A percentile compares a stretch with the other conserved stretches of the same genome.
phyloP scores from a whole-genome alignment of 169 alveolate species.

The Cryptosporidium ubiquitum region DNA sequence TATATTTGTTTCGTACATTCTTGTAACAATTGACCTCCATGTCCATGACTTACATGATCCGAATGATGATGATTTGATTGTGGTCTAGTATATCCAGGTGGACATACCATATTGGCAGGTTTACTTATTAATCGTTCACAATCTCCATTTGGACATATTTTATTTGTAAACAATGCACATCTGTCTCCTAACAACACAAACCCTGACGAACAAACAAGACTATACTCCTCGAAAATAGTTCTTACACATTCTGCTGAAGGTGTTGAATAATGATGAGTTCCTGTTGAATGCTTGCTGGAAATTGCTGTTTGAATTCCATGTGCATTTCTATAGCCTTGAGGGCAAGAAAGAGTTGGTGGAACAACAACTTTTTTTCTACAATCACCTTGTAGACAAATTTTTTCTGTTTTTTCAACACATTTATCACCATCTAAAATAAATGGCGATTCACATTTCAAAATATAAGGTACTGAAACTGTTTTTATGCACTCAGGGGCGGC shows the following conservation, averaged over 20 bases:
- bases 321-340: conserved; percentile 66
- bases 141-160: conserved; percentile 72
- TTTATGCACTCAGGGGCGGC: conserved; percentile 63
- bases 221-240: conserved; percentile 65
- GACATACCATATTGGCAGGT: conserved; percentile 71
- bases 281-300: conserved; percentile 33
- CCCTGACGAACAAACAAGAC: conserved; percentile 61
- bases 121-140: conserved; percentile 59
- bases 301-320: conserved; percentile 73
- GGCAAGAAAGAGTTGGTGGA: conserved; percentile 49
- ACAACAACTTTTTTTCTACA: conserved; percentile 54
- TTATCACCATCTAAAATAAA: conserved; percentile 66
- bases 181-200: conserved; percentile 65
- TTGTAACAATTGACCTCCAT: background rate
- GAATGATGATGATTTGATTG: conserved; percentile 20
- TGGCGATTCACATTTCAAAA: conserved; percentile 64
- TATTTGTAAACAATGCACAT: conserved; percentile 64
- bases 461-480: conserved; percentile 58
- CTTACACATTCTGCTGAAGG: conserved; percentile 72
- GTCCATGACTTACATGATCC: conserved; percentile 13
- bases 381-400: conserved; percentile 65
- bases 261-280: conserved; percentile 34
- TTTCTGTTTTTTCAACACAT: conserved; percentile 63
- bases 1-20: conserved; percentile 69
- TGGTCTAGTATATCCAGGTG: conserved; percentile 72